These are phyloP conservation scores for Auricularia cornea DNA, from an alignment of 768 basidiomycete species.

Conservation along the genomic window DNA sequence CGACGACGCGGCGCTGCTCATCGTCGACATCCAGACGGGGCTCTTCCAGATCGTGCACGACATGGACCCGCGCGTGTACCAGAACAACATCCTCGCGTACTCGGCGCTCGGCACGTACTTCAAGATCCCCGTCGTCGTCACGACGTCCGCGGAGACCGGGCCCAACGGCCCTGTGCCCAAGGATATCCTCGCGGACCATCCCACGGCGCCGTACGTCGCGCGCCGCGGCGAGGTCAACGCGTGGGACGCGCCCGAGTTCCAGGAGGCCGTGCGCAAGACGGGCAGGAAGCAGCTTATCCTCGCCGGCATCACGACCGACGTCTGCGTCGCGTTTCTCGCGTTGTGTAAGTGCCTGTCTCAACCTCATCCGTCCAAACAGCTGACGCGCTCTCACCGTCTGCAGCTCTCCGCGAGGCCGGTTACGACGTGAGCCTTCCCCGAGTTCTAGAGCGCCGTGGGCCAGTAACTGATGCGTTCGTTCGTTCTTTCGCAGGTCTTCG, in stretches of 20 bases:
- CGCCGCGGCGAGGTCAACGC: conserved; percentile 43
- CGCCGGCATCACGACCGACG: conserved; percentile 43
- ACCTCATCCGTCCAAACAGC: no score
- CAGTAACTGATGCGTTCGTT: neutral
- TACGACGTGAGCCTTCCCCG: conserved; percentile 25
- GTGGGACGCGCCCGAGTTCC: conserved; percentile 44
- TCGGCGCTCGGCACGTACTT: conserved; percentile 38
- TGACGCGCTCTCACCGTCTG: no score
- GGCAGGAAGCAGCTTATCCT: conserved; percentile 43
- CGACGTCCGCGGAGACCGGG: conserved; percentile 37
- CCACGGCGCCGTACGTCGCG: conserved; percentile 36
- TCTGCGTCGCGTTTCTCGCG: no score
- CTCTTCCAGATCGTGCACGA: conserved; percentile 40
- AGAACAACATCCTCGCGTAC: conserved; percentile 39
- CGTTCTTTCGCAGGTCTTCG: conserved; percentile 30
- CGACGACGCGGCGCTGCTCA: conserved; percentile 33
- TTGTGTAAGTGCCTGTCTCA: no score
- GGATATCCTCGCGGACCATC: conserved; percentile 39
- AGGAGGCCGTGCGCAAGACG: conserved; percentile 36
- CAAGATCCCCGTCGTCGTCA: conserved; percentile 38
- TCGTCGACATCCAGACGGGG: conserved; percentile 44
- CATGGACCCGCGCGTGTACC: no score
- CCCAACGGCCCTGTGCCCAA: conserved; percentile 41
- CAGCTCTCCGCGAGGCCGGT: conserved; percentile 38
- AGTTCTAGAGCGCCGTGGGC: neutral